Evolutionary conservation across 1,139 yeast species (phyloP), one percentile per base, ranked within the genome.

Genomic region (Taphrina communis): DNA sequence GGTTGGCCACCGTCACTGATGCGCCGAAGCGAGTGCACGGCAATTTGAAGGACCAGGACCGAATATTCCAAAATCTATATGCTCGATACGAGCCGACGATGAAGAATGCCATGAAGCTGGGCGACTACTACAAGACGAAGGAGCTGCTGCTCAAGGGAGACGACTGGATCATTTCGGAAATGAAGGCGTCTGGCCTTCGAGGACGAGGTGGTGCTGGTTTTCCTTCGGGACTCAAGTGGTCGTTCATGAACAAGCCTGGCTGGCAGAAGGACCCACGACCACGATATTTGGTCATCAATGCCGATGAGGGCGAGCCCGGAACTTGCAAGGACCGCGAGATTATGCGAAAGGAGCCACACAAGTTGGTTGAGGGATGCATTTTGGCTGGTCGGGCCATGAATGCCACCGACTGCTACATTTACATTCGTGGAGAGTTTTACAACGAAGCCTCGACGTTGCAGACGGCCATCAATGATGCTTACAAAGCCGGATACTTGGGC

Each of bases 141-240:
- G 96, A 90, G 80, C 86, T 90, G 74, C 78, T 90, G 60, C 81
- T 86, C 72, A 90, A 90, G 79, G 96, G 96, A 67, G 93, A 90
- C 78, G 85, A 85, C 72, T 90, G 96, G 96, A 71, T 72, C 41
- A 69, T 69, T 38, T 67, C 70, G 14, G 95, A 90, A 79, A 86
- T 89, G 82, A 90, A 90, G 79, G 85, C 86, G 76, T 87, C 93
- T 9, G 96, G 96, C 21, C 83, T 90, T 73, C 86, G 96, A 79
- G 96, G 96, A 70, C 87, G 96, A 80, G 96, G 96, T 71, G 96
- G 96, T 75, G 96, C 96, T 58, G 96, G 96, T 35, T 90, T 90
- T 83, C 96, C 96, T 66, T 86, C 92, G 36, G 96, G 96, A 62
- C 84, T 90, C 76, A 90, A 90, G 80, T 90, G 95, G 95, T 88